Percentiles rank a stretch among this genome's conserved stretches.
These are phyloP conservation scores for Adansonia rubrostipa DNA, from an alignment of 441 rosid genomes.

Conservation along the genomic window DNA sequence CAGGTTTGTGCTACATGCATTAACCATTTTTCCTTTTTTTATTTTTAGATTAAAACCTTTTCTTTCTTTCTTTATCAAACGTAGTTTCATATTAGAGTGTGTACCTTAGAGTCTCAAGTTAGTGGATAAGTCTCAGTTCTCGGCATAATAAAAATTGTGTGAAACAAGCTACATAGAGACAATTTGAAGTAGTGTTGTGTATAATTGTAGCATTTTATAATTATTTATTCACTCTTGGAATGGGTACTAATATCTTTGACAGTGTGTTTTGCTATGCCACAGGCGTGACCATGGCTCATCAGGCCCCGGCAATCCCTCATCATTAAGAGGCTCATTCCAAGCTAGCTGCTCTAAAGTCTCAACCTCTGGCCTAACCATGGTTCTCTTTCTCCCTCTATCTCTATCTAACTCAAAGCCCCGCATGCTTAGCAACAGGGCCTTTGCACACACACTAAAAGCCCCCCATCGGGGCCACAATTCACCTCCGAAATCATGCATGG, in stretches of 20 bases:
- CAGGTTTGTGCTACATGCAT: conserved; percentile 50
- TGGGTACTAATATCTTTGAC: conserved; percentile 54
- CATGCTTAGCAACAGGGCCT: no score
- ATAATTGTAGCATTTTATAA: no score
- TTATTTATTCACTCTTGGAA: neutral
- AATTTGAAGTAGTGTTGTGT: no score
- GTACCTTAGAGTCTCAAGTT: no score
- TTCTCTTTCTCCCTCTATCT: conserved; percentile 48
- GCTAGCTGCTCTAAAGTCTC: conserved; percentile 49
- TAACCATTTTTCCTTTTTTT: no score
- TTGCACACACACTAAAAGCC: conserved; percentile 19
- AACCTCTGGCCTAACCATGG: conserved; percentile 92
- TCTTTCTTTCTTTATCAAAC: no score
- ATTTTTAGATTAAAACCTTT: no score
- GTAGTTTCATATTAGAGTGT: no score
- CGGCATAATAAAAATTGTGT: no score
- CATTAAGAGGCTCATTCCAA: conserved; percentile 41
- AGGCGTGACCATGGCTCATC: conserved; percentile 78
- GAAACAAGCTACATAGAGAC: no score
- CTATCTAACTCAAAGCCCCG: conserved; percentile 49
- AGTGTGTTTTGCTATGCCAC: conserved; percentile 96
- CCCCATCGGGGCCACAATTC: conserved; percentile 57
- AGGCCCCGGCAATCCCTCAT: conserved; percentile 28
- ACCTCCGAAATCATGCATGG: conserved; percentile 58
- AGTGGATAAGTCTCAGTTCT: no score